Percentiles rank a stretch among this genome's conserved stretches.
Evolutionary conservation across 768 basidiomycete genomes (phyloP).

Genomic region (Macrolepiota albuminosa): DNA sequence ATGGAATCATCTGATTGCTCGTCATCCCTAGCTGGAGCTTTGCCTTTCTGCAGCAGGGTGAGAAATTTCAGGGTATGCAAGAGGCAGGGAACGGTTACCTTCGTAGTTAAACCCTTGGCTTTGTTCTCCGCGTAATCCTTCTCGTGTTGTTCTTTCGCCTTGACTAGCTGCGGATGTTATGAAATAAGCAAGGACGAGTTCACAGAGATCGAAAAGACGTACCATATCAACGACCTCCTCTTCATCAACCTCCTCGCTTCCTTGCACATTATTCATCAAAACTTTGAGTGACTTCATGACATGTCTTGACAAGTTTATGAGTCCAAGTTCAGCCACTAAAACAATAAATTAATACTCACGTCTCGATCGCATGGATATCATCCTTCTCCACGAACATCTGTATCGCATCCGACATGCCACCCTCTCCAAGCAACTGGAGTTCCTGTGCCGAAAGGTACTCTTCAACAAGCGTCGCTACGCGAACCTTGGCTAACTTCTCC

Average conservation of each 20-base stretch:
- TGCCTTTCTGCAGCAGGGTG: conserved; percentile 31
- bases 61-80: neutral
- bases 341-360: conserved; percentile 41
- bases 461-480: conserved; percentile 85
- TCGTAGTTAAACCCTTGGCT: conserved; percentile 35
- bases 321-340: conserved; percentile 4
- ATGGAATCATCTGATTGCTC: conserved; percentile 72
- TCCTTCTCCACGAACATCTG: conserved; percentile 97
- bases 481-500: conserved; percentile 77
- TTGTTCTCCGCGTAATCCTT: conserved; percentile 53
- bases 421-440: conserved; percentile 84
- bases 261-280: conserved; percentile 64
- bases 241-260: conserved; percentile 64
- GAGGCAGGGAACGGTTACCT: conserved; percentile 25
- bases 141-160: conserved; percentile 69
- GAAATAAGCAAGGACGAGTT: neutral
- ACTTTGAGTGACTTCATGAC: conserved; percentile 53
- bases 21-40: conserved; percentile 42
- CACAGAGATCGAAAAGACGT: conserved; percentile 12
- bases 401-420: conserved; percentile 91
- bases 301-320: conserved; percentile 42
- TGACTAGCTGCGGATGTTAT: conserved; percentile 45
- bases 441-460: conserved; percentile 93
- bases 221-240: conserved; percentile 74
- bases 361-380: conserved; percentile 86